Evolutionary conservation across 2,329 filamentous ascomycete species (phyloP), one percentile per base, ranked within the genome.

Genomic region (Aspergillus terreus): DNA sequence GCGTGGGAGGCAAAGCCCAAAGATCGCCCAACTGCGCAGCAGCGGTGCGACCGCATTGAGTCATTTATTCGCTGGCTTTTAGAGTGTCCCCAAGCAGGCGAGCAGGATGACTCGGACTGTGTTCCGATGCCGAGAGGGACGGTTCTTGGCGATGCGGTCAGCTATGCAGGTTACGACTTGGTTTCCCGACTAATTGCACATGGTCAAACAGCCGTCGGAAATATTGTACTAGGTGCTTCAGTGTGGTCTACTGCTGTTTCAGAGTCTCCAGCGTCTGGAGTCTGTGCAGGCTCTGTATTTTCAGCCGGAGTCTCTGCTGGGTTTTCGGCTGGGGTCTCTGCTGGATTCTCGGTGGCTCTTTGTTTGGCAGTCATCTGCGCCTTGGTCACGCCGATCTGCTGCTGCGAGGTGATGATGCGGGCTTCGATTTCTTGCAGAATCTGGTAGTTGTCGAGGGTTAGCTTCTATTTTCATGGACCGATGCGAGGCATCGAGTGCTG

Each of bases 341-440:
- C 5, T 14, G 44, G 47, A 27, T 25, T 47, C 46, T 59, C 56
- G 25, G 49, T 40, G 11, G 57, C 92, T 52, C 92, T 85, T 71
- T 92, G 89, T 75, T 95, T 96, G 54, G 84, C 80, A 6, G 85
- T 82, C 61, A 96, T 88, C 71, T 96, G 92, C 10, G 88, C 83
- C 64, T 88, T 88, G 56, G 92, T 89, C 53, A 96, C 81, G 58
- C 84, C 82, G 67, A 97, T 92, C 73, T 97, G 92, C 74, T 97
- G 92, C 73, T 96, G 90, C 14, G 94, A 89, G 56, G 86, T 86
- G 38, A 89, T 77, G 12, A 92, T 92, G 71, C 95, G 94, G 58
- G 86, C 85, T 75, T 96, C 91, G 65, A 97, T 96, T 76, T 97
- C 94, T 72, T 89, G 87, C 63, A 96, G 84, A 56, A 96, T 80